Conservation (phyloP, 805 yeast species). For the Hanseniaspora thailandica region DNA sequence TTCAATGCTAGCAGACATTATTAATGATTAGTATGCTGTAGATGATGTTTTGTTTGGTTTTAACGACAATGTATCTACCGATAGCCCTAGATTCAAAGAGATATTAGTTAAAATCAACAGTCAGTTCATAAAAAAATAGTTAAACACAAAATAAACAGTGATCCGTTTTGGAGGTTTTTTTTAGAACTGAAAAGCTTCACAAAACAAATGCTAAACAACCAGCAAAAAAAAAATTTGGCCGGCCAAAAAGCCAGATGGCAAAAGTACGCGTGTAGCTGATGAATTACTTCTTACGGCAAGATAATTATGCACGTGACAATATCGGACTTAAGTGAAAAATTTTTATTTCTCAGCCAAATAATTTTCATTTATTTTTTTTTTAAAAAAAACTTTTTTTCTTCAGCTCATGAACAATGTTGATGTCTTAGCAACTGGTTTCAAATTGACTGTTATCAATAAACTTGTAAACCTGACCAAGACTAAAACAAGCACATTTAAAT, state of each 20-base stretch:
- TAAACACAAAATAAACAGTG: background rate
- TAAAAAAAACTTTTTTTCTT: too few relatives aligned
- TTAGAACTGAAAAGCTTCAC: background rate
- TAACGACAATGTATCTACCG: too few relatives aligned
- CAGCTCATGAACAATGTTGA: too few relatives aligned
- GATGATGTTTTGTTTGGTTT: background rate
- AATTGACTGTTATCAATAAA: too few relatives aligned
- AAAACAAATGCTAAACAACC: background rate
- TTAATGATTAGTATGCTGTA: too few relatives aligned
- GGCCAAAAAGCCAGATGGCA: background rate
- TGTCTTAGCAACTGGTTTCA: too few relatives aligned
- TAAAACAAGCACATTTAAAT: background rate
- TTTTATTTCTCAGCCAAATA: too few relatives aligned
- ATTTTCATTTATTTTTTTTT: too few relatives aligned
- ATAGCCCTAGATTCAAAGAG: background rate
- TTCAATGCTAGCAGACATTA: constrained; percentile 8
- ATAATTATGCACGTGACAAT: background rate
- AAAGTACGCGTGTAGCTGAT: background rate
- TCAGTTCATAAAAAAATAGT: background rate
- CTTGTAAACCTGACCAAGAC: too few relatives aligned
- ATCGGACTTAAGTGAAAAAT: background rate
- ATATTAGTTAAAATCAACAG: background rate
- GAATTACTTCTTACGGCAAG: background rate
- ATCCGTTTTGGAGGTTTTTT: background rate
- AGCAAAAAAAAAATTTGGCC: background rate